Conservation (phyloP, 108 stramenopile genomes). For the Pseudonitzschia multiseries region DNA sequence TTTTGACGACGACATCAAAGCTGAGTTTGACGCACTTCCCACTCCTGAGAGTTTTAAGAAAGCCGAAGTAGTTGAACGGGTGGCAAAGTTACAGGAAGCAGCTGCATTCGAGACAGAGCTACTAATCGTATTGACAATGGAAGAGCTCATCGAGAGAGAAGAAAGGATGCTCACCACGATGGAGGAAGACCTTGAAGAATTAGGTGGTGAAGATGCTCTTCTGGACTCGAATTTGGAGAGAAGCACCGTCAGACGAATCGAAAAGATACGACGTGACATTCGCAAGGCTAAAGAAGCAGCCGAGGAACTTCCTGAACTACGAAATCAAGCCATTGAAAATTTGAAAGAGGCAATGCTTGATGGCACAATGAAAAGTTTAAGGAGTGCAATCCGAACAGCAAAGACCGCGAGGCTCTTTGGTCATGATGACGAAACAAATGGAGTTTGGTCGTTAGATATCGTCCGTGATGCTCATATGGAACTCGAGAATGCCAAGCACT, state of each 20-base stretch:
- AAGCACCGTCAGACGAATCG: constrained; percentile 42
- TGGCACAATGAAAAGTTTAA: constrained; percentile 84
- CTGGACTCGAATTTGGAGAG: constrained; percentile 50
- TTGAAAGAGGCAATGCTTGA: constrained; percentile 84
- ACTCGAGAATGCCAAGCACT: constrained; percentile 73
- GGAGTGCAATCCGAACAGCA: constrained; percentile 67
- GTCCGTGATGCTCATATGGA: constrained; percentile 83
- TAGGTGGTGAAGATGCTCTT: constrained; percentile 57
- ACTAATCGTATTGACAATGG: constrained; percentile 69
- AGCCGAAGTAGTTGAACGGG: constrained; percentile 67
- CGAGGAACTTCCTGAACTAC: constrained; percentile 45
- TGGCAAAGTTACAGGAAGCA: constrained; percentile 73
- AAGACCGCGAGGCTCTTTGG: constrained; percentile 74
- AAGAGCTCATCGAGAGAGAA: constrained; percentile 67
- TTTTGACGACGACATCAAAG: constrained; percentile 85
- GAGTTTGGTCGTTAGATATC: constrained; percentile 74
- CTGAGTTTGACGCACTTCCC: constrained; percentile 80
- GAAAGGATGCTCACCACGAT: constrained; percentile 49
- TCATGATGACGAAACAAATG: constrained; percentile 70
- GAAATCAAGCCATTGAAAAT: constrained; percentile 56
- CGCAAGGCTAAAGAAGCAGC: constrained; percentile 41
- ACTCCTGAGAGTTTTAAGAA: constrained; percentile 77
- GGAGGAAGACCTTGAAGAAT: constrained; percentile 58
- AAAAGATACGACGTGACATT: constrained; percentile 65
- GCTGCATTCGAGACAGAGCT: constrained; percentile 74